Percentiles rank a stretch among this genome's conserved stretches.
Conservation (phyloP, 2,329 filamentous ascomycete species). For the Phoma sp. region DNA sequence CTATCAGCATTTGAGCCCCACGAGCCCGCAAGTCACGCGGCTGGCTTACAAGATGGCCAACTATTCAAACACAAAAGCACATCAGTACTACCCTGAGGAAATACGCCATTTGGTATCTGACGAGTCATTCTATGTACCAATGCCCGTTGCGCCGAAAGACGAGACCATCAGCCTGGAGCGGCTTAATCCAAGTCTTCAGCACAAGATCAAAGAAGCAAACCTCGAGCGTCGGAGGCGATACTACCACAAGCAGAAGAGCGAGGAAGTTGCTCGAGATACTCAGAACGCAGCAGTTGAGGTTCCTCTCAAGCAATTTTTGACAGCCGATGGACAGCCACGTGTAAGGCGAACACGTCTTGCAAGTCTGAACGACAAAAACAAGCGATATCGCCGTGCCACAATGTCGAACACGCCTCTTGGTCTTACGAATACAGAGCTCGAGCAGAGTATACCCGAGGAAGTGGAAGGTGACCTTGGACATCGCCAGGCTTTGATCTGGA, state of each 20-base stretch:
- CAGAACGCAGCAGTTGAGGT: slow-evolving; percentile 32
- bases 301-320: slow-evolving; percentile 15
- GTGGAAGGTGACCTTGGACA: background rate
- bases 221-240: slow-evolving; percentile 21
- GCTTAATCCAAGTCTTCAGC: slow-evolving; percentile 29
- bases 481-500: background rate
- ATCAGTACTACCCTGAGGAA: slow-evolving; percentile 43
- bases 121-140: slow-evolving; percentile 26
- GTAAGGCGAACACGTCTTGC: slow-evolving; percentile 32
- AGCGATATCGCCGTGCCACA: slow-evolving; percentile 25
- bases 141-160: slow-evolving; percentile 36
- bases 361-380: slow-evolving; percentile 38
- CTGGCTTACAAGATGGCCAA: slow-evolving; percentile 61
- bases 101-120: slow-evolving; percentile 37
- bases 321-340: slow-evolving; percentile 13
- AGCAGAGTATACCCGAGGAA: slow-evolving; percentile 10
- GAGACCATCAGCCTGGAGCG: slow-evolving; percentile 35
- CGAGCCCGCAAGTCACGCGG: slow-evolving; percentile 55
- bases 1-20: slow-evolving; percentile 54
- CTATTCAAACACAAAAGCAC: slow-evolving; percentile 37
- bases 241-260: slow-evolving; percentile 26
- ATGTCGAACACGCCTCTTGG: slow-evolving; percentile 7
- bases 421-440: slow-evolving; percentile 19
- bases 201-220: slow-evolving; percentile 29
- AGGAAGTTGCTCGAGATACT: slow-evolving; percentile 26